Evolutionary conservation across 2,329 filamentous ascomycete species (phyloP), one percentile per base, ranked within the genome.

Genomic region (Fusarium temperatum): DNA sequence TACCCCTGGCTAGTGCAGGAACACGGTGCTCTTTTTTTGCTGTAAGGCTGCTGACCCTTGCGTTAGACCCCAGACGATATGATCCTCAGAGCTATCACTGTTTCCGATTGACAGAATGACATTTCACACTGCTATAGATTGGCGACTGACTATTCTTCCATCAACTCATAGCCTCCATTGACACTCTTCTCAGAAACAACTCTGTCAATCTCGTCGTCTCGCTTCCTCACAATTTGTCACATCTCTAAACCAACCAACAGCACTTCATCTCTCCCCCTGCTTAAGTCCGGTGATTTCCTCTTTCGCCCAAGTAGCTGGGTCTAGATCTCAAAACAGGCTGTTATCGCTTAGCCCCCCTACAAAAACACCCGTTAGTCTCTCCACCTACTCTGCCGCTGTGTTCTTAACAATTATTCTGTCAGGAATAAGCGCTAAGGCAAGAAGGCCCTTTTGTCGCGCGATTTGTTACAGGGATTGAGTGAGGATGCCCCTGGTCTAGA

Each of bases 281-380:
- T 54, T 50, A 56, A 57, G 42, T 62, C 72, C 72, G 72, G 72
- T 63, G 64, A 75, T 63, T 75, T 66, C 72, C 72, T 48, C 10
- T 63, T 74, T 70, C 28, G 72, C 30, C 53, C 55, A 66, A 60
- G 28, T 24, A 26, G 22, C 26, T 58, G 42, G 53, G 71, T 64
- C 70, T 73, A 73, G 70, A 73, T 63, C 70, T 22, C 35, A 47
- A 65, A 47, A 42, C 44, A 61, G 42, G 38, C 38, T 61, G 26
- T 66, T 55, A 26, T 38, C 35, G 41, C 51, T 45, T 24, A 35
- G 8, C n/a, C 4, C 17, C 20, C 11, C 32, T 6, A 8, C 30
- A 35, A 20, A 58, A 38, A n/a, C 1, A 0, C 0, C 4, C 44
- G 62, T 68, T 73, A 74, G 70, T 1, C 3, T 2, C 10, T 5